Conservation (phyloP, 306 rosid genomes). For the Glycine tomentella region DNA sequence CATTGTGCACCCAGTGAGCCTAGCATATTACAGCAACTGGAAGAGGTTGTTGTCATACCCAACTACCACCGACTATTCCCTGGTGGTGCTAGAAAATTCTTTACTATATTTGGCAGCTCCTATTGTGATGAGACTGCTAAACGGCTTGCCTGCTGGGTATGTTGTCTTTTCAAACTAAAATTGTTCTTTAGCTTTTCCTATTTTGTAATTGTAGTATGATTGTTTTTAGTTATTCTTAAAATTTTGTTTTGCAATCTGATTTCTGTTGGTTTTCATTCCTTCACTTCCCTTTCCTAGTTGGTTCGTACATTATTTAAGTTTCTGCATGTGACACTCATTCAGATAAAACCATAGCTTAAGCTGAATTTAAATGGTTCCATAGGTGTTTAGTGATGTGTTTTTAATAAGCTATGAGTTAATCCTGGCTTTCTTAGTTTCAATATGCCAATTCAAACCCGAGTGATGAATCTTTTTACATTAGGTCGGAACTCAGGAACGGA, state of each 20-base stretch:
- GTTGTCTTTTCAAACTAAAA: constrained; percentile 23
- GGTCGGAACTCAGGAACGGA: constrained; percentile 14
- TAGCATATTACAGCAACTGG: constrained; percentile 91
- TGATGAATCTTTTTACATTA: background rate
- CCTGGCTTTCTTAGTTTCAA: background rate
- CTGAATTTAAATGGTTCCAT: background rate
- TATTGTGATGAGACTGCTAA: constrained; percentile 92
- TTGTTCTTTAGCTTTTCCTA: constrained; percentile 1
- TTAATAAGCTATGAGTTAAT: no score
- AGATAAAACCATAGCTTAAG: background rate
- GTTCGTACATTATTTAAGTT: background rate
- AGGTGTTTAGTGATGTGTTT: no score
- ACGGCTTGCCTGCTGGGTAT: constrained; percentile 97
- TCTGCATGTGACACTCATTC: constrained; percentile 1
- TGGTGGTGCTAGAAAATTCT: constrained; percentile 90
- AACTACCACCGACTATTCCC: constrained; percentile 94
- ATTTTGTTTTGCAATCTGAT: background rate
- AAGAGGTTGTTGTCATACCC: constrained; percentile 96
- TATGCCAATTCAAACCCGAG: background rate
- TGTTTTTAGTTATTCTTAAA: background rate
- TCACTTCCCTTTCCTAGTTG: background rate
- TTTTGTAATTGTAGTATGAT: background rate
- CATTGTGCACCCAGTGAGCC: constrained; percentile 98
- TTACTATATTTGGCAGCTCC: constrained; percentile 83
- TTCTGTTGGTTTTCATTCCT: constrained; percentile 6